Evolutionary conservation across 805 yeast species (phyloP).

Genomic region (Wickerhamomyces chaumierensis): DNA sequence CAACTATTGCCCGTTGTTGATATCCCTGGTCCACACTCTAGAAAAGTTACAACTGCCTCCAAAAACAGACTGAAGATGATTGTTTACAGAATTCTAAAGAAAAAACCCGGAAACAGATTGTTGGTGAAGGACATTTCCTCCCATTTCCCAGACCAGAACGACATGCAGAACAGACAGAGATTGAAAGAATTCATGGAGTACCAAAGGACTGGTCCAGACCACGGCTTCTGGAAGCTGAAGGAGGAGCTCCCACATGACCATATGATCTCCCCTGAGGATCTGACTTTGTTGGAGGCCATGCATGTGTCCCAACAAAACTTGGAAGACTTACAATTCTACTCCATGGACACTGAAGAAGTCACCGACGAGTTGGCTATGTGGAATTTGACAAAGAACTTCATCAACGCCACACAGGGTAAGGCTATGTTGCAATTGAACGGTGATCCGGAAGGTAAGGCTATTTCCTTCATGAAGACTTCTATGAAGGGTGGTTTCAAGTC

Average conservation of each 20-base stretch:
- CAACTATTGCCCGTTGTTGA: conserved; percentile 89
- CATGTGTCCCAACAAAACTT: conserved; percentile 82
- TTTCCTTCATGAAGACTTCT: conserved; percentile 79
- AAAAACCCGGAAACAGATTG: conserved; percentile 60
- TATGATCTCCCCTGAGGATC: conserved; percentile 90
- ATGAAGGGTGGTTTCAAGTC: conserved; percentile 84
- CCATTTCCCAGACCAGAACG: conserved; percentile 95
- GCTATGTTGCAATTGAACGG: conserved; percentile 95
- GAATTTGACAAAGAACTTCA: conserved; percentile 86
- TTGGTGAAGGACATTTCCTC: conserved; percentile 78
- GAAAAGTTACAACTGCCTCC: conserved; percentile 88
- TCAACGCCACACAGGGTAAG: conserved; percentile 90
- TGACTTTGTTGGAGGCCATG: conserved; percentile 80
- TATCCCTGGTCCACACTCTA: conserved; percentile 94
- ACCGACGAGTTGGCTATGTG: conserved; percentile 89
- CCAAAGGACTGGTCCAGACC: conserved; percentile 88
- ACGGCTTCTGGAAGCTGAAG: conserved; percentile 89
- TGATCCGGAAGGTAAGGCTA: conserved; percentile 86
- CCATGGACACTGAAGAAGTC: conserved; percentile 30
- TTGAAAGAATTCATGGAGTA: conserved; percentile 97
- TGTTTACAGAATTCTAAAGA: conserved; percentile 77
- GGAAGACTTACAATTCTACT: conserved; percentile 64
- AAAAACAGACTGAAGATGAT: conserved; percentile 90
- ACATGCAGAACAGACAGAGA: conserved; percentile 93
- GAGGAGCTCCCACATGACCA: conserved; percentile 59